These are phyloP conservation scores for Volutella citrinella DNA, from an alignment of 2,329 filamentous ascomycete species.

Conservation along the genomic window DNA sequence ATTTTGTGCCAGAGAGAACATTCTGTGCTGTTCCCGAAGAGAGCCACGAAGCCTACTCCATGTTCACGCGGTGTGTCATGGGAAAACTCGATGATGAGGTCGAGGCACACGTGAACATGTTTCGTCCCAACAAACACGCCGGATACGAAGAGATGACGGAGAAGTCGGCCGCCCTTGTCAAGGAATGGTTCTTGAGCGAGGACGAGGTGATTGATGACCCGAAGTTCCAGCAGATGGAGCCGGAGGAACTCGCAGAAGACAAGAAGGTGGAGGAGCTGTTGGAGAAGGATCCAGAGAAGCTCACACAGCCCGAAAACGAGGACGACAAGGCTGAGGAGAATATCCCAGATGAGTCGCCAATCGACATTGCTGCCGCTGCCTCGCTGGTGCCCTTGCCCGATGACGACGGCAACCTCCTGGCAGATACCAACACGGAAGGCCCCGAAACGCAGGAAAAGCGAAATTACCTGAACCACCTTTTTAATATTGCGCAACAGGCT, in stretches of 20 bases:
- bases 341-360: constrained; percentile 37
- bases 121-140: constrained; percentile 58
- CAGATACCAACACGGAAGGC: constrained; percentile 29
- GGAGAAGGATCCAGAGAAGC: constrained; percentile 16
- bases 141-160: constrained; percentile 63
- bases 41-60: constrained; percentile 36
- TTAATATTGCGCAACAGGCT: constrained; percentile 46
- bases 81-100: constrained; percentile 67
- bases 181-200: constrained; percentile 53
- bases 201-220: constrained; percentile 43
- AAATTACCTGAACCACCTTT: constrained; percentile 48
- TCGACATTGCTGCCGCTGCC: constrained; percentile 52
- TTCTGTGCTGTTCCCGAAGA: constrained; percentile 71
- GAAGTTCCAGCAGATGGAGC: constrained; percentile 39
- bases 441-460: constrained; percentile 34
- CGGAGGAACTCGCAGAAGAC: constrained; percentile 33
- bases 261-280: constrained; percentile 23
- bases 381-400: constrained; percentile 48
- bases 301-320: constrained; percentile 13
- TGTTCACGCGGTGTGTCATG: constrained; percentile 58
- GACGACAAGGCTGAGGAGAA: constrained; percentile 1
- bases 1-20: constrained; percentile 65
- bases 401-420: constrained; percentile 31
- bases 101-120: constrained; percentile 67
- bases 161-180: constrained; percentile 53